Conservation (phyloP, 495 filamentous ascomycete genomes). For the Cairneyella variabilis region DNA sequence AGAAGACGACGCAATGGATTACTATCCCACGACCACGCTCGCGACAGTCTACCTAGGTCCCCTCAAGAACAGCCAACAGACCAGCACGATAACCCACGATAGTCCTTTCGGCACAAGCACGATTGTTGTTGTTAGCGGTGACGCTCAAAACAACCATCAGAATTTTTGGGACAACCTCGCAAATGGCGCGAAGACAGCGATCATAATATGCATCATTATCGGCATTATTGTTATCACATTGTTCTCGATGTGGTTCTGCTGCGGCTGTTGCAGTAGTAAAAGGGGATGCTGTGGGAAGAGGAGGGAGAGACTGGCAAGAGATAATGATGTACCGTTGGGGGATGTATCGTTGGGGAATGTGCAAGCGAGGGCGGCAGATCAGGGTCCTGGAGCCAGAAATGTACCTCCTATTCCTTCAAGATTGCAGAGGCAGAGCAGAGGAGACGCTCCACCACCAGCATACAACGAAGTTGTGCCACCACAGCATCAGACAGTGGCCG, state of each 20-base stretch:
- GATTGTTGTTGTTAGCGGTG: too few relatives aligned
- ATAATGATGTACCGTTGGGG: background rate
- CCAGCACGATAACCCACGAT: too few relatives aligned
- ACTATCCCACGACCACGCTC: too few relatives aligned
- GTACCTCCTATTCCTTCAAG: too few relatives aligned
- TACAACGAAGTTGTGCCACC: slow-evolving; percentile 20
- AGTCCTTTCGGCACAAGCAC: too few relatives aligned
- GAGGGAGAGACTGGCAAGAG: background rate
- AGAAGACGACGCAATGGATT: too few relatives aligned
- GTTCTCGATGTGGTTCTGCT: slow-evolving; percentile 14
- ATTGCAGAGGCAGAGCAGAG: background rate
- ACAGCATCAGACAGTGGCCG: slow-evolving; percentile 8
- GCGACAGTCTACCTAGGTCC: too few relatives aligned
- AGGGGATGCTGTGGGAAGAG: background rate
- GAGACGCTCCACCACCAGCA: slow-evolving; percentile 13
- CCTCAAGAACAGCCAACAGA: too few relatives aligned
- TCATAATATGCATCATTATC: background rate
- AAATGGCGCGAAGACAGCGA: background rate
- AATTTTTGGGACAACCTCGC: background rate
- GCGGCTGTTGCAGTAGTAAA: slow-evolving; percentile 7
- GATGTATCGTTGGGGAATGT: background rate
- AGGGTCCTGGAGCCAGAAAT: too few relatives aligned
- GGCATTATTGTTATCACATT: slow-evolving; percentile 2
- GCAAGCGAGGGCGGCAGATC: background rate
- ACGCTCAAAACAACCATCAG: too few relatives aligned